Percentiles rank a stretch among this genome's conserved stretches.
These are phyloP conservation scores for Solanum piurae DNA, from an alignment of 257 asterid species.

Conservation along the genomic window DNA sequence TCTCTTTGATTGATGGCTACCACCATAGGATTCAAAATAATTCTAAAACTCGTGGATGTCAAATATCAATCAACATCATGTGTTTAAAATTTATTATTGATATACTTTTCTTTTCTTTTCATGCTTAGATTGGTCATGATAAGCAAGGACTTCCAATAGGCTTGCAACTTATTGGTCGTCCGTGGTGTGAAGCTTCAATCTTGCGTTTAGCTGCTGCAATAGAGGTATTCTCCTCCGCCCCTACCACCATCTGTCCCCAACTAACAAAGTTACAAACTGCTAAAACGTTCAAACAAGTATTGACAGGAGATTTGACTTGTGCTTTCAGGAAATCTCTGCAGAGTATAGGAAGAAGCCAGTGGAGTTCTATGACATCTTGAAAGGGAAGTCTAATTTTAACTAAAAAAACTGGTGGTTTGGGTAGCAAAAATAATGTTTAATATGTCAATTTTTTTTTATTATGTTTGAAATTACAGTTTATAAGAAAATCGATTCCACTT, in stretches of 20 bases:
- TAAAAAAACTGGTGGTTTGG: not conserved
- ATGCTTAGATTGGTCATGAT: conserved; percentile 72
- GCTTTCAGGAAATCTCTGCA: conserved; percentile 50
- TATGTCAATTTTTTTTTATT: no score
- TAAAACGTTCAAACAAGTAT: not conserved
- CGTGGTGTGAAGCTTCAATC: conserved; percentile 91
- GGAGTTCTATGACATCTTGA: conserved; percentile 63
- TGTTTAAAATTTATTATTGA: not conserved
- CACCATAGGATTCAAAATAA: not conserved
- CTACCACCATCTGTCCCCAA: not conserved
- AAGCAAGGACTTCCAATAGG: conserved; percentile 96
- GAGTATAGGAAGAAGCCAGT: conserved; percentile 61
- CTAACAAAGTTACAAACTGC: not conserved
- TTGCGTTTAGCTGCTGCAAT: conserved; percentile 78
- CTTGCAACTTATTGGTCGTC: conserved; percentile 88
- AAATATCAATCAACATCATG: not conserved
- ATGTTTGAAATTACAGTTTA: no score
- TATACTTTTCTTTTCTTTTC: not conserved
- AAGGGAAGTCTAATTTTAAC: conserved; percentile 28
- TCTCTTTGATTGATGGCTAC: not conserved
- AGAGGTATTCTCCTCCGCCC: conserved; percentile 35
- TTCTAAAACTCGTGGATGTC: not conserved
- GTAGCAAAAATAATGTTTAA: no score
- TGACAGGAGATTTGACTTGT: not conserved
- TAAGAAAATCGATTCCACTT: not conserved